Evolutionary conservation across 495 filamentous ascomycete species (phyloP), one percentile per base, ranked within the genome.

Genomic region (Tuber umbilicatum): DNA sequence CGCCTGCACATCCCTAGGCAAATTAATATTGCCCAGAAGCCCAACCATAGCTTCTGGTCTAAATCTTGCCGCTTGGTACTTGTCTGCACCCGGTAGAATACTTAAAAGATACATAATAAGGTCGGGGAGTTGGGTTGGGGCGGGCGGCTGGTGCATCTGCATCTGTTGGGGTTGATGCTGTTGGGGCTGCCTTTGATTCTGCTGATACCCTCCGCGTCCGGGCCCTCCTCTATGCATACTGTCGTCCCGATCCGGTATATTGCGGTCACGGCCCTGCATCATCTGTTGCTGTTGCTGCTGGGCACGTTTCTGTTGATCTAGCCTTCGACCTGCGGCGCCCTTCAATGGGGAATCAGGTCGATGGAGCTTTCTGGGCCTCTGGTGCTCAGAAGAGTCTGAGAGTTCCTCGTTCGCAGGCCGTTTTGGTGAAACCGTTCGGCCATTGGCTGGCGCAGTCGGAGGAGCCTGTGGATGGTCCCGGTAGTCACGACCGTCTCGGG

Each of bases 261-360:
- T 68, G 2, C 85, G 84, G 5, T 84, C 83, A 12, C 84, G 79
- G 9, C 83, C 80, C 72, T 87, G 86, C 73, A 43, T 38, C 73
- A 47, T 40, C 73, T 31, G 73, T 39, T 27, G 68, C 40, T 74
- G 80, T 35, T 73, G 73, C 50, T 73, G 80, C 81, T 88, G 85
- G 23, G 86, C 85, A 37, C 91, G 89, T 78, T 88, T 89, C 75
- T 93, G 91, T 82, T 94, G 92, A 79, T 97, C 92, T 35, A 95
- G 84, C 31, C 93, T 89, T 50, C 94, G 89, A 50, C 91, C 91
- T 31, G 94, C 93, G 2, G 90, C 90, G 17, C 91, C 92, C 83
- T 95, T 97, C 39, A 98, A 86, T 0, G 96, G 94, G 23, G 93
- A 97, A 69, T 91, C 94, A 37, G 90, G 92, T 35, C 95, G 90